Evolutionary conservation across 768 basidiomycete species (phyloP).

Genomic region (Xanthoconium stramineum): DNA sequence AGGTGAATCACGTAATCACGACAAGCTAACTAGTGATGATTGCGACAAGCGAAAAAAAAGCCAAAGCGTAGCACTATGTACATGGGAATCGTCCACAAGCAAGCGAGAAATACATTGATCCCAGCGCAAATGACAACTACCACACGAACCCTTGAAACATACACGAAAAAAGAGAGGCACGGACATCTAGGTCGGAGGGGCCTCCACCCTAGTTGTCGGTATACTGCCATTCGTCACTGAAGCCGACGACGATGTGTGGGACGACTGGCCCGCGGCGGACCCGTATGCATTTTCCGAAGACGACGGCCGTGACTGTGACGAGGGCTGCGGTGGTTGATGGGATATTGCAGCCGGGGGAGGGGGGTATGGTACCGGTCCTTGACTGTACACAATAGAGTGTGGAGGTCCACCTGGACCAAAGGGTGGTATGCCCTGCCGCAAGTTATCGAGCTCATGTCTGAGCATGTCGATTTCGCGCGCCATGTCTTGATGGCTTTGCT

Average conservation of each 20-base stretch:
- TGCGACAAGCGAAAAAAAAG: slow-evolving; percentile 6
- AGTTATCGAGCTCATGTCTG: slow-evolving; percentile 65
- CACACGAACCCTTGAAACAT: slow-evolving; percentile 15
- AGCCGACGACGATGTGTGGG: slow-evolving; percentile 27
- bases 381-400: slow-evolving; percentile 49
- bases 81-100: slow-evolving; percentile 26
- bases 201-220: slow-evolving; percentile 41
- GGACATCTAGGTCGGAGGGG: slow-evolving; percentile 34
- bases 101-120: slow-evolving; percentile 24
- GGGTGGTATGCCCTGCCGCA: slow-evolving; percentile 56
- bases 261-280: slow-evolving; percentile 36
- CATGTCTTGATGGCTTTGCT: slow-evolving; percentile 75
- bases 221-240: slow-evolving; percentile 40
- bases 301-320: slow-evolving; percentile 50
- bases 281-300: slow-evolving; percentile 61
- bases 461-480: slow-evolving; percentile 74
- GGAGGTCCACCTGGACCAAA: slow-evolving; percentile 50
- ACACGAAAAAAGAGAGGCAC: background rate
- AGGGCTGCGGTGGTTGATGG: slow-evolving; percentile 33
- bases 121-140: slow-evolving; percentile 19
- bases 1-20: slow-evolving; percentile 27
- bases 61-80: slow-evolving; percentile 27
- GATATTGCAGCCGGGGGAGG: slow-evolving; percentile 43
- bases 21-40: slow-evolving; percentile 6
- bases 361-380: slow-evolving; percentile 46